These are phyloP conservation scores for Gremmenia infestans DNA, from an alignment of 2,329 filamentous ascomycete genomes.

Conservation along the genomic window DNA sequence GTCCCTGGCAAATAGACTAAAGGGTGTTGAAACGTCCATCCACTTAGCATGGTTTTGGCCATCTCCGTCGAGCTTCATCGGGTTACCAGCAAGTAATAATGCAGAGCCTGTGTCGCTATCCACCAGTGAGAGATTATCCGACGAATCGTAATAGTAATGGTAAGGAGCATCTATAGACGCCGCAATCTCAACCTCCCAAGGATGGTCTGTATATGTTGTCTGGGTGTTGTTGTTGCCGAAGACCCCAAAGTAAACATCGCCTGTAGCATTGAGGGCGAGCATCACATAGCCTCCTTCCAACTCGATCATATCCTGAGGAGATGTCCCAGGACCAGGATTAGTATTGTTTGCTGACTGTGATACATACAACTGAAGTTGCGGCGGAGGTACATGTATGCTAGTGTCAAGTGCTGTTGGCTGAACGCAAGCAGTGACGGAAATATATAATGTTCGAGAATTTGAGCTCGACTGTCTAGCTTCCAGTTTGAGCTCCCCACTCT, in stretches of 20 bases:
- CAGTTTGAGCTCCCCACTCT: conserved; percentile 9
- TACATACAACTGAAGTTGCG: conserved; percentile 74
- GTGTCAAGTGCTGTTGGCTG: conserved; percentile 51
- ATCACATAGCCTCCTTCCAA: conserved; percentile 36
- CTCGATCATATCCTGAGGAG: conserved; percentile 18
- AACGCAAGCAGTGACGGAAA: conserved; percentile 81
- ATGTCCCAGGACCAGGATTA: conserved; percentile 53
- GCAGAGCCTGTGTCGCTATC: conserved; percentile 79
- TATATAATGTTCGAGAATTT: conserved; percentile 49
- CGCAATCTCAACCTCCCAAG: conserved; percentile 76
- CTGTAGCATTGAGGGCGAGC: conserved; percentile 54
- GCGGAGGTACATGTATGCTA: conserved; percentile 40
- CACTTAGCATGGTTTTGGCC: conserved; percentile 46
- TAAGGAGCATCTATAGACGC: conserved; percentile 76
- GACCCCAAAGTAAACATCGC: conserved; percentile 72
- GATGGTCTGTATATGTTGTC: conserved; percentile 44
- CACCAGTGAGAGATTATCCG: conserved; percentile 61
- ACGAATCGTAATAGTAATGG: conserved; percentile 52
- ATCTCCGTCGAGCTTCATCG: conserved; percentile 49
- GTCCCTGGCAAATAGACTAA: conserved; percentile 72
- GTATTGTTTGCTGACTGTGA: conserved; percentile 61
- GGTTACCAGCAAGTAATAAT: conserved; percentile 71
- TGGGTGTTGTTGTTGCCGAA: conserved; percentile 58
- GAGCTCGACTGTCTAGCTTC: conserved; percentile 15
- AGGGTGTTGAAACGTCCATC: conserved; percentile 58